These are phyloP conservation scores for Gomphus bonarii DNA, from an alignment of 1,284 basidiomycete species.

Conservation along the genomic window DNA sequence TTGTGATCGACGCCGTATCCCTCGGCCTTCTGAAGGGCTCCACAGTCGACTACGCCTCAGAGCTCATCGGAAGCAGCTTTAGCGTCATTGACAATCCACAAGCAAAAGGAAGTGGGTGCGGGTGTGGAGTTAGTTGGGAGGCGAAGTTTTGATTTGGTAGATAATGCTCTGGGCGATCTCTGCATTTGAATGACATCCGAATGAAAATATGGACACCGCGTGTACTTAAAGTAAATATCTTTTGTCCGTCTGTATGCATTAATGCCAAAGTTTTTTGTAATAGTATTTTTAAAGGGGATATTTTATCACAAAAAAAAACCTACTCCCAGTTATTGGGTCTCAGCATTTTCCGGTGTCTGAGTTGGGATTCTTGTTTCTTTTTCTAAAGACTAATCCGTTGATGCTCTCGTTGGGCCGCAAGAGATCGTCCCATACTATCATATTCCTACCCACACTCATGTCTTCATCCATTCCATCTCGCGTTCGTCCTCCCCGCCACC, in stretches of 20 bases:
- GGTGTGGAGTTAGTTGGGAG: constrained; percentile 89
- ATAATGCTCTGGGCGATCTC: too few relatives aligned
- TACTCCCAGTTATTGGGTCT: too few relatives aligned
- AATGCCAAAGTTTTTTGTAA: too few relatives aligned
- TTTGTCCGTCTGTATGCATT: too few relatives aligned
- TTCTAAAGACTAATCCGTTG: neutral
- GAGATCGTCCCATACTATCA: neutral
- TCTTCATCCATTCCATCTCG: neutral
- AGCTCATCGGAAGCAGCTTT: constrained; percentile 85
- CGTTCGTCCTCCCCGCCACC: neutral
- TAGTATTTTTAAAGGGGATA: too few relatives aligned
- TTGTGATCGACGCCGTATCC: constrained; percentile 76
- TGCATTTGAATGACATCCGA: too few relatives aligned
- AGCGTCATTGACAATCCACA: constrained; percentile 74
- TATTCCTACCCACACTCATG: neutral
- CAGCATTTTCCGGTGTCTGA: too few relatives aligned
- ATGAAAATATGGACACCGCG: too few relatives aligned
- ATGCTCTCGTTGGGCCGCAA: neutral
- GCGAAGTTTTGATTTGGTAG: constrained; percentile 39
- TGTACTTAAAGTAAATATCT: too few relatives aligned
- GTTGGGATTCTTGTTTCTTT: too few relatives aligned
- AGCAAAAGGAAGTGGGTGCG: constrained; percentile 77
- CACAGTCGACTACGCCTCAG: constrained; percentile 82
- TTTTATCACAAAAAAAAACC: too few relatives aligned
- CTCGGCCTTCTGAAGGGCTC: constrained; percentile 72